Evolutionary conservation across 495 filamentous ascomycete species (phyloP).

Genomic region (Apiosordaria backusii): DNA sequence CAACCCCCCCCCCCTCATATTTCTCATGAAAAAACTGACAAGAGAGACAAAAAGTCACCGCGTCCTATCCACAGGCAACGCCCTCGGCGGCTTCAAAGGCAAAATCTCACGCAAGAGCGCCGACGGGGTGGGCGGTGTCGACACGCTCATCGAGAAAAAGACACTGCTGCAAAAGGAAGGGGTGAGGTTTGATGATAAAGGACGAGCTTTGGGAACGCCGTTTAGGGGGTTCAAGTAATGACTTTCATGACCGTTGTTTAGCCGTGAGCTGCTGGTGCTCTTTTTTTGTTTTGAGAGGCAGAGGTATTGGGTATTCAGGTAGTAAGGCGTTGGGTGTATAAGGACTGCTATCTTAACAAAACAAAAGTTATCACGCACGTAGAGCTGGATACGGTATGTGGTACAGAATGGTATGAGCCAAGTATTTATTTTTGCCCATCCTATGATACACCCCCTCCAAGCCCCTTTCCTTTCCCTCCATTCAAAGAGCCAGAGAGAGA

Average conservation of each 20-base stretch:
- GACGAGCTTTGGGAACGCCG: slow-evolving; percentile 44
- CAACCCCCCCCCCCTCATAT: background rate
- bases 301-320: too few species aligned
- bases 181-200: slow-evolving; percentile 38
- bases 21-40: background rate
- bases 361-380: background rate
- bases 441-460: slow-evolving; percentile 10
- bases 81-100: slow-evolving; percentile 53
- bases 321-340: too few species aligned
- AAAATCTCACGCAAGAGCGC: slow-evolving; percentile 31
- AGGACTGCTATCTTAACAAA: too few species aligned
- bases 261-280: background rate
- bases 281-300: too few species aligned
- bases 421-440: background rate
- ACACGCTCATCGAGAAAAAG: slow-evolving; percentile 43
- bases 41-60: slow-evolving; percentile 35
- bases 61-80: slow-evolving; percentile 43
- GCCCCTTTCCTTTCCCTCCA: background rate
- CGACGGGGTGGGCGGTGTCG: slow-evolving; percentile 28
- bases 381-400: too few species aligned
- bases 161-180: slow-evolving; percentile 39
- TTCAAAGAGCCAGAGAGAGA: background rate
- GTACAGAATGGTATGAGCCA: background rate
- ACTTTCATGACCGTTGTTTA: slow-evolving; percentile 17
- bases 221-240: slow-evolving; percentile 29